Base-by-base conservation (phyloP, 768 basidiomycete species). In the Suillus bovinus region DNA sequence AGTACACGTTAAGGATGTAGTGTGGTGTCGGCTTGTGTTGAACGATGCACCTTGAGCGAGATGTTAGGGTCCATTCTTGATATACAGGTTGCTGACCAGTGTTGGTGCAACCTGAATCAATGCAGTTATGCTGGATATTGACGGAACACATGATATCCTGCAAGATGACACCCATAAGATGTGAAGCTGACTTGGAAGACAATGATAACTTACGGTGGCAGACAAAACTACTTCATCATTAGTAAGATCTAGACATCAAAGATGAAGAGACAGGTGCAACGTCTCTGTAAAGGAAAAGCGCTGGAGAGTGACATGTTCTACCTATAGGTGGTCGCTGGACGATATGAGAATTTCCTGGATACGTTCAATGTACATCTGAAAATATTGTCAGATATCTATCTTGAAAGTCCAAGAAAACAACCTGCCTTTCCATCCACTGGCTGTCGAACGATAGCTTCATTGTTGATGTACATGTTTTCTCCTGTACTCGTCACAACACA, bases 111-210 rank as follows among this genome's bases (percentile, higher is more conserved):
- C 17, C 20, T 3, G 33, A 27, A 13, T 22, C 4, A 0, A 55
- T 53, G 52, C 69, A 70, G 61, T 69, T 64, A 57, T 69, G 69
- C 20, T 69, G 68, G 17, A 70, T 56, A 63, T 70, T 70, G 27
- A 69, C 42, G 4, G 60, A 64, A 58, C 66, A 70, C 22, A 62
- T 13, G 0, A 69, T 46, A 39, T 64, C 60, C 65, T 68, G 59
- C 44, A 42, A 36, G n/a, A 22, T 46, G 16, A 60, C 8, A 20
- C 42, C 10, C 33, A 60, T 63, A 20, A 41, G 39, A 20, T 41
- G 39, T 9, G 7, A 17, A 5, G 14, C 17, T 8, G 7, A 41
- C 7, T 60, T 41, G 41, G 5, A 59, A 34, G 42, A 63, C 39
- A 20, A 41, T 41, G 17, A 41, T 5, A 8, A 10, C 59, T 38